A percentile compares a stretch with the other conserved stretches of the same genome.
These are phyloP conservation scores for Globisporangium emineosum DNA, from an alignment of 352 stramenopile species.

Conservation along the genomic window DNA sequence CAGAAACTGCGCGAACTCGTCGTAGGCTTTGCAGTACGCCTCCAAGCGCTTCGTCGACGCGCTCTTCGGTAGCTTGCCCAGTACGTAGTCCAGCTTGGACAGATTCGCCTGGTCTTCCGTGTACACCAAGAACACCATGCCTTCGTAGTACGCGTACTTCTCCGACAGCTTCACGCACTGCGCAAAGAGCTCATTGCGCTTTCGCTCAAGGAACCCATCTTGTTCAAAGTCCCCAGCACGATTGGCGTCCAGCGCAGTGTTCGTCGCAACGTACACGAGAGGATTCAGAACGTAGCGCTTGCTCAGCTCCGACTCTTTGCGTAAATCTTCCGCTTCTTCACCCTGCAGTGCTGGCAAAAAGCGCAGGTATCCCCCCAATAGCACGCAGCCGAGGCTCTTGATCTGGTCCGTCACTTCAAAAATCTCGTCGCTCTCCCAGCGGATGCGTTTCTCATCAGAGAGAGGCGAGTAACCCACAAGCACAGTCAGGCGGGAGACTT, in stretches of 20 bases:
- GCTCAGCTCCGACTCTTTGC: slow-evolving; percentile 53
- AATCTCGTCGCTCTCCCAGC: slow-evolving; percentile 53
- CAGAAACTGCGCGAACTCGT: slow-evolving; percentile 62
- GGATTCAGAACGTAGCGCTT: slow-evolving; percentile 67
- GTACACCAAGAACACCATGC: slow-evolving; percentile 73
- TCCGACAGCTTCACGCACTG: slow-evolving; percentile 61
- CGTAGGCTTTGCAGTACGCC: slow-evolving; percentile 52
- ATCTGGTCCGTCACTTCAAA: slow-evolving; percentile 70
- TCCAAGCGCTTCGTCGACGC: slow-evolving; percentile 56
- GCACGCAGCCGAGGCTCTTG: slow-evolving; percentile 38
- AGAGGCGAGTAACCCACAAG: slow-evolving; percentile 46
- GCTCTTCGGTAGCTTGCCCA: slow-evolving; percentile 57
- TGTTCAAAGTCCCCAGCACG: slow-evolving; percentile 25
- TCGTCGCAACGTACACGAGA: slow-evolving; percentile 67
- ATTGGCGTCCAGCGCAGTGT: slow-evolving; percentile 11
- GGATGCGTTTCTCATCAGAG: slow-evolving; percentile 29
- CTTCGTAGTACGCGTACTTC: slow-evolving; percentile 79
- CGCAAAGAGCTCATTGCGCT: slow-evolving; percentile 51
- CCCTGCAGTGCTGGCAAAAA: slow-evolving; percentile 37
- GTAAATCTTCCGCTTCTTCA: slow-evolving; percentile 54
- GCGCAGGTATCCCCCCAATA: slow-evolving; percentile 55
- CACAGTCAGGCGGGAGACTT: slow-evolving; percentile 54
- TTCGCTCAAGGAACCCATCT: slow-evolving; percentile 22
- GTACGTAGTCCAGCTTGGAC: slow-evolving; percentile 61
- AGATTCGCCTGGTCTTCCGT: slow-evolving; percentile 60